Evolutionary conservation across 805 yeast species (phyloP), one percentile per base, ranked within the genome.

Genomic region (Tetrapisispora fleetii): DNA sequence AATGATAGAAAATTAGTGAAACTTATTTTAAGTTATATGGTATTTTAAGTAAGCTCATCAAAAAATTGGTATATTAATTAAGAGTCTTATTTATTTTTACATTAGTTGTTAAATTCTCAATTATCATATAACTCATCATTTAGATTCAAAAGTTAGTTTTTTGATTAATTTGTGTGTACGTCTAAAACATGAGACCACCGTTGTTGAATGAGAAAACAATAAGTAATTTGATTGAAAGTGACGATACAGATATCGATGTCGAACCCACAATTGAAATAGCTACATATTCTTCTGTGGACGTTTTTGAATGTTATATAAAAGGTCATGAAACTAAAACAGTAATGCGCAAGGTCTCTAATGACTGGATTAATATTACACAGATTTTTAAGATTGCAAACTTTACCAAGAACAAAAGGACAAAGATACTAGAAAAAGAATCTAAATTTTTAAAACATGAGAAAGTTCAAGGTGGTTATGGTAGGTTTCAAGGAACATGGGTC

Each of bases 301-400:
- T 76, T 7, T 74, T 64, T 58, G 89, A 83, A 60, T 77, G 81
- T 60, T 81, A 80, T 42, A 76, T 85, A 41, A 72, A 77, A 35
- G 86, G 81, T 46, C 54, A 45, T 39, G 67, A 58, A 49, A 54
- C 62, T 11, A 54, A 58, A 22, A 56, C 65, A 35, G 62, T 64
- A 1, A 93, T 93, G 98, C 78, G 98, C 57, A 74, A 98, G 51
- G 81, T 86, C 52, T 73, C 77, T 44, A 98, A 93, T 64, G 85
- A 90, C 56, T 93, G 98, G 98, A 88, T 93, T 47, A 85, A 85
- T 60, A 87, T 89, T 22, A 85, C 95, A 0, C 95, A 85, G 62
- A 81, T 85, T 38, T 70, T 85, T 56, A 85, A 85, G 61, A 79
- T 85, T 50, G 89, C 89, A 35, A 79, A 82, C 51, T 82, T 81